Evolutionary conservation across 768 basidiomycete species (phyloP), one percentile per base, ranked within the genome.

Genomic region (Leccinellum luteum): DNA sequence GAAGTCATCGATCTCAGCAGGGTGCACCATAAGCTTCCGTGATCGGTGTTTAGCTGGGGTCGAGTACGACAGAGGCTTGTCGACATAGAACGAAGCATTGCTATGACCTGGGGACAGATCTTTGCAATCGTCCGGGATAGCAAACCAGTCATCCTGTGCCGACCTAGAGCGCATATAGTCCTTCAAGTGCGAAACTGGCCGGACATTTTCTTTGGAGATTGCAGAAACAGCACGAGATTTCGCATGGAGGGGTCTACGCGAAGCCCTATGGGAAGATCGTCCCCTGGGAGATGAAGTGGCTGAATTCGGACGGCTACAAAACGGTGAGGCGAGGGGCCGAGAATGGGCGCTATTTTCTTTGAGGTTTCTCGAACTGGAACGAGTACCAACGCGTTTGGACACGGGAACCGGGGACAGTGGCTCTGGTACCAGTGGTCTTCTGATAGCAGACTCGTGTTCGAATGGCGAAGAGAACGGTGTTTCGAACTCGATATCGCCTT

Each of bases 331-430:
- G 23, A 81, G 75, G 19, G 48, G 27, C 21, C 57, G 69, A 56
- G 68, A 58, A 35, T 56, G 59, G 23, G 25, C 9, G 19, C 35
- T 55, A 51, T 79, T 80, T 59, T 79, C 77, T 55, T 78, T 79
- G 57, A 76, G 67, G 41, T 69, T 74, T 47, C 71, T 70, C 43
- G 79, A 79, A 35, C 71, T 70, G 45, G n/a, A n/a, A n/a, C n/a
- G n/a, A n/a, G 77, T 74, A 35, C 70, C 50, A 27, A 71, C 62
- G 28, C 71, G 74, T 55, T 69, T 68, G 60, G 65, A 52, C 28
- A 65, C 50, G 51, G 81, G 81, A 30, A 80, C 68, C 2, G 79
- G 79, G 19, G 82, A 81, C 12, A 81, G 60, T 47, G 72, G 66
- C 47, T 77, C 76, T 47, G 69, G 68, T 5, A 64, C 59, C 10